Evolutionary conservation across 805 yeast genomes (phyloP), one percentile per base, ranked within the genome.

Genomic region (Metschnikowia lachancei): DNA sequence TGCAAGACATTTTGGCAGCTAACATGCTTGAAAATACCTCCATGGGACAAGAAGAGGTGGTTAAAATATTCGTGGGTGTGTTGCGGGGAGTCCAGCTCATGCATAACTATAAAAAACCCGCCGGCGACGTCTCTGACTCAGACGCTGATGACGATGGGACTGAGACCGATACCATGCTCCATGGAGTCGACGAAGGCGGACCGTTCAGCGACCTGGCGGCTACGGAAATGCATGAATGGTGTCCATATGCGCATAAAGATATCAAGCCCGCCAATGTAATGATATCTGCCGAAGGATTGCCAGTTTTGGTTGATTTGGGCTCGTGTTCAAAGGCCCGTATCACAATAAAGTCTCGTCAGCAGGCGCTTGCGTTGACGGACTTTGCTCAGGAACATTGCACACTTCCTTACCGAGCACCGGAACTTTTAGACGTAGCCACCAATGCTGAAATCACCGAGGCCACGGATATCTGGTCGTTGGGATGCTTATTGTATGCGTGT

Each of bases 401-500:
- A 1, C 66, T 88, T 44, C 89, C 95, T 1, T 92, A 85, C 63
- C 71, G 95, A 34, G 96, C 97, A 0, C 98, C 98, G 0, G 98
- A 91, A 60, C 70, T 92, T 38, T 67, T 91, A 47, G 92, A 89
- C 58, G 85, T 89, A 32, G 80, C 79, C 36, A 77, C 87, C 1
- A 83, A 85, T 35, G 64, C 78, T n/a, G 65, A 65, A 5, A 72
- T 91, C 37, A 81, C 82, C 51, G 95, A 87, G 57, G 77, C 78
- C 49, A 82, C 86, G 3, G 98, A 91, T 63, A 80, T 92, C 20
- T 91, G 98, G 98, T 85, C 95, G 3, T 64, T 91, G 24, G 98
- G 98, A 0, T 89, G 97, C 59, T 72, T 89, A 1, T 62, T 89
- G 14, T 91, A 87, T 63, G 80, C 90, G 1, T 66, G 87, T 53